These are phyloP conservation scores for Mortierella claussenii DNA, from an alignment of 192 early-diverging fungal genomes.

Conservation along the genomic window DNA sequence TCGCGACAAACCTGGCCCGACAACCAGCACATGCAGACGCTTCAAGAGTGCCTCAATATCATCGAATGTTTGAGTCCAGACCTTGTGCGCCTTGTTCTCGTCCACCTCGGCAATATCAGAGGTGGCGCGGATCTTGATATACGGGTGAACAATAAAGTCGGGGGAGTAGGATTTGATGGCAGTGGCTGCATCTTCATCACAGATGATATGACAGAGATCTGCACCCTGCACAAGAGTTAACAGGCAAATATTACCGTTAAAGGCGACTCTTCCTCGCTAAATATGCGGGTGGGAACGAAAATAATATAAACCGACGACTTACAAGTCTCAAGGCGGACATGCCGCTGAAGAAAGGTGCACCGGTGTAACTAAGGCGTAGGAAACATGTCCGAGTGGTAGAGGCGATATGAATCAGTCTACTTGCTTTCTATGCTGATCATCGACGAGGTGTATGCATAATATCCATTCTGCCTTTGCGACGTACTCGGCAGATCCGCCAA, in stretches of 20 bases:
- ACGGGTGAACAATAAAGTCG: slow-evolving; percentile 95
- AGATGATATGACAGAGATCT: slow-evolving; percentile 88
- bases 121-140: slow-evolving; percentile 57
- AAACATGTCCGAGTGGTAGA: neutral
- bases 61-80: slow-evolving; percentile 29
- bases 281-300: too few species aligned
- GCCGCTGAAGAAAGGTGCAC: slow-evolving; percentile 91
- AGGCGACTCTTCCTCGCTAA: neutral
- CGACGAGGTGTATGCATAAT: too few species aligned
- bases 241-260: too few species aligned
- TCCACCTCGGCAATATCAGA: slow-evolving; percentile 6
- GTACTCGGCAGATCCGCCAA: slow-evolving; percentile 90
- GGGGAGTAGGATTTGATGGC: slow-evolving; percentile 74
- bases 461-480: neutral
- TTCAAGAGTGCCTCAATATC: slow-evolving; percentile 59
- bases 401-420: too few species aligned
- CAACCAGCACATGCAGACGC: slow-evolving; percentile 84
- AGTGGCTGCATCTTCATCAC: slow-evolving; percentile 78
- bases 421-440: too few species aligned
- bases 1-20: slow-evolving; percentile 93
- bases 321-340: slow-evolving; percentile 78
- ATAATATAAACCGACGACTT: slow-evolving; percentile 11
- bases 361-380: slow-evolving; percentile 74
- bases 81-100: neutral
- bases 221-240: slow-evolving; percentile 68